A percentile compares a stretch with the other conserved stretches of the same genome.
phyloP scores from a whole-genome alignment of 2,329 filamentous ascomycete genomes.

The Plenodomus tracheiphilus region DNA sequence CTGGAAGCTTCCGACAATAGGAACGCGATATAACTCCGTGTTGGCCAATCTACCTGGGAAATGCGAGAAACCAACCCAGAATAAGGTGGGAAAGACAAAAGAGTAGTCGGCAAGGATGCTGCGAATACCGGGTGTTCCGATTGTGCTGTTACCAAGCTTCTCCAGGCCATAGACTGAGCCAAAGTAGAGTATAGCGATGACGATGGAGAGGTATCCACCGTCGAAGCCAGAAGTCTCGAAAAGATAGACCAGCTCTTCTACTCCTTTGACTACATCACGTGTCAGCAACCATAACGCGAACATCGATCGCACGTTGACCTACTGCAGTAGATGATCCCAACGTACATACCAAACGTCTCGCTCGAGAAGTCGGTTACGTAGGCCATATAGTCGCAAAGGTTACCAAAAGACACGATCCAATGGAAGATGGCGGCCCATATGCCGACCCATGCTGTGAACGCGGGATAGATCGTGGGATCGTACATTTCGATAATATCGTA shows the following conservation, averaged over 20 bases:
- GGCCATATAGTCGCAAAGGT: conserved; percentile 61
- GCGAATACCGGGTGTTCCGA: conserved; percentile 51
- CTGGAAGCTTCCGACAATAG: conserved; percentile 51
- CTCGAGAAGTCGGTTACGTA: conserved; percentile 62
- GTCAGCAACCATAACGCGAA: not conserved
- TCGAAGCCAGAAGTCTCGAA: conserved; percentile 48
- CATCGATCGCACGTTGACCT: conserved; percentile 15
- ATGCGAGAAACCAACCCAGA: conserved; percentile 59
- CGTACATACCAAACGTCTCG: conserved; percentile 58
- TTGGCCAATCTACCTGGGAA: conserved; percentile 53
- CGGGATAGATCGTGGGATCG: conserved; percentile 55
- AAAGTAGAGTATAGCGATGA: conserved; percentile 58
- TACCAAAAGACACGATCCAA: conserved; percentile 58
- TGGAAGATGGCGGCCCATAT: conserved; percentile 63
- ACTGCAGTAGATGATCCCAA: conserved; percentile 59
- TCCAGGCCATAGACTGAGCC: conserved; percentile 56
- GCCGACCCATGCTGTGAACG: conserved; percentile 60
- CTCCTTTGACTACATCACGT: conserved; percentile 53
- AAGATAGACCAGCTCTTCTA: conserved; percentile 58
- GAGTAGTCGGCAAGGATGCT: conserved; percentile 57
- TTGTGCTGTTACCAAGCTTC: conserved; percentile 50
- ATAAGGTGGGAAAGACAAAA: conserved; percentile 52
- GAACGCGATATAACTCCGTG: conserved; percentile 49
- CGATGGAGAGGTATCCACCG: conserved; percentile 54
- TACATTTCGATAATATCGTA: conserved; percentile 59